Base-by-base conservation (phyloP, 2,329 filamentous ascomycete species). In the Botrytis porri region DNA sequence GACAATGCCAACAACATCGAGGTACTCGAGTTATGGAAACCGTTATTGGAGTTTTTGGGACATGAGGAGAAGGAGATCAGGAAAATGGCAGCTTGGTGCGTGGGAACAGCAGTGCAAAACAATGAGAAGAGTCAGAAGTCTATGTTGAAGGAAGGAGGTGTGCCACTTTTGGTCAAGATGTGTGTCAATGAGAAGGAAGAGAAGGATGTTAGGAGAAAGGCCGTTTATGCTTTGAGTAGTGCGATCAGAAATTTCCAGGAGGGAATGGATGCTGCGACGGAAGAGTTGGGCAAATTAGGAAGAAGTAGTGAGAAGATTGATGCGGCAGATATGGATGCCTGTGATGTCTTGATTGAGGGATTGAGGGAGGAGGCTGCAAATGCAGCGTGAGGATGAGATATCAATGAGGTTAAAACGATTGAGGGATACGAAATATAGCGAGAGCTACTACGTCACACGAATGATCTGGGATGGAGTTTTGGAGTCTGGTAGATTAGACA, bases 1-100 rank as follows among this genome's bases (percentile, higher is more conserved):
- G 96, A 99, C 86, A 99, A 99, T 82, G 95, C 96, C 73, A 99
- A 98, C 85, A 97, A 98, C 83, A 88, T 99, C 78, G 90, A 90
- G 76, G 88, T 88, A 41, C 84, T 98, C 32, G 87, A 88, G 10
- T 86, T 98, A 45, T 99, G 96, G 96, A 87, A 88, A 18, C 93
- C 93, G 16, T 85, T 99, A 57, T 85, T 98, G 18, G 83, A 86
- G 14, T 89, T 92, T 75, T 85, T 99, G 22, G 85, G 86, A 67
- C 87, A 90, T 79, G 85, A 88, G 18, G 91, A 96, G 80, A 81
- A 86, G 9, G 92, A 96, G 75, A 85, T 97, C 79, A 87, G 95
- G 76, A 89, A 86, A 78, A 94, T 94, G 88, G 95, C 95, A 4
- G 94, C 94, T n/a, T 97, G 94, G 93, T 98, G 94, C 84, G 85